Base-by-base conservation (phyloP, 345 rosid genomes). In the Reutealis trisperma region DNA sequence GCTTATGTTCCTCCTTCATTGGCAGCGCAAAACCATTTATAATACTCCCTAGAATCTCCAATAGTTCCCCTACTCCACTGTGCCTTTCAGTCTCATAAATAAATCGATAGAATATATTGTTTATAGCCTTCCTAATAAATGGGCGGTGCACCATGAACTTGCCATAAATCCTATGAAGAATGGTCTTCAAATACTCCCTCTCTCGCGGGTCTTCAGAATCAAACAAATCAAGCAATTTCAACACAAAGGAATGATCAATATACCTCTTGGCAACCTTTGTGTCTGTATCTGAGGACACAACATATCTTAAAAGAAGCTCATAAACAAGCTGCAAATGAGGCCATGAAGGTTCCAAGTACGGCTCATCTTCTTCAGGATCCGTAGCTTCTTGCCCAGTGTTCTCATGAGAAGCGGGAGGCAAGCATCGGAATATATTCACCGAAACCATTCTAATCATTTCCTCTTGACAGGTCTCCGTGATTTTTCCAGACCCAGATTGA, bases 111-210 rank as follows among this genome's bases (percentile, higher is more conserved):
- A 94, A 94, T 52, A 92, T 94, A 77, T 92, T 74, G 75, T 92
- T 94, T 16, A 90, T 91, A 5, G 86, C 89, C 83, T 89, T 94
- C 87, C 97, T 92, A 77, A 94, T 89, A 77, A 89, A 94, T 0
- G 97, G 96, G 14, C 97, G 87, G 41, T 92, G 98, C 42, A 92
- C 93, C 98, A 94, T 94, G 74, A 94, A 94, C 86, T 92, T 94
- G 22, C 98, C 98, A 78, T 94, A 94, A 62, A 94, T 92, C 78
- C 96, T 84, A 85, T 94, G 98, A 68, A 92, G 90, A 79, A 94
- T 89, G 0, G 94, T 94, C 78, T 94, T 94, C 83, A 94, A 75
- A 72, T 90, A 92, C 75, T 94, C 98, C 61, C 98, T 86, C 77
- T 94, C 97, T 73, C 98, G 85, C 0, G 89, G 90, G 62, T 94